A percentile compares a stretch with the other conserved stretches of the same genome.
These are phyloP conservation scores for Floccularia luteovirens DNA, from an alignment of 768 basidiomycete genomes.

Conservation along the genomic window DNA sequence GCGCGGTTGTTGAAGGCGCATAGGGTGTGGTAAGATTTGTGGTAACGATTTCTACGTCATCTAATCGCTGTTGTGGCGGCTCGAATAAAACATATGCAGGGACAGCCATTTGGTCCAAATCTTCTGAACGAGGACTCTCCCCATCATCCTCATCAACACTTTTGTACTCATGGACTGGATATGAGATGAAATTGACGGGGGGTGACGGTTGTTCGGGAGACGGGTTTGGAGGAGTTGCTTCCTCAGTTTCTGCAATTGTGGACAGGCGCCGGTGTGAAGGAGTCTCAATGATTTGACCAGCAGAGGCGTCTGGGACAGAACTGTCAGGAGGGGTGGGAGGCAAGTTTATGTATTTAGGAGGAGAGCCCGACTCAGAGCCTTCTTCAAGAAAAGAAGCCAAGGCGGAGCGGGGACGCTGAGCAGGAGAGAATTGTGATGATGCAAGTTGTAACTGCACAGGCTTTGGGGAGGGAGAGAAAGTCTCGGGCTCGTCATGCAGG, in stretches of 20 bases:
- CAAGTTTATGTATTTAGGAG: constrained; percentile 16
- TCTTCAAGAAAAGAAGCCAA: constrained; percentile 20
- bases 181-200: too few species aligned
- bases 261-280: constrained; percentile 10
- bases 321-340: constrained; percentile 31
- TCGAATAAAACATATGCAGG: too few species aligned
- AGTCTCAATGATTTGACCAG: constrained; percentile 11
- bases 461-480: constrained; percentile 19
- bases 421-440: constrained; percentile 12
- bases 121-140: too few species aligned
- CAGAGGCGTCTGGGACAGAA: constrained; percentile 18
- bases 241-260: constrained; percentile 14
- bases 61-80: too few species aligned
- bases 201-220: too few species aligned
- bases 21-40: constrained; percentile 3
- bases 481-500: constrained; percentile 21
- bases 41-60: too few species aligned
- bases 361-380: constrained; percentile 16
- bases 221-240: too few species aligned
- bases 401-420: constrained; percentile 21
- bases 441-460: constrained; percentile 18
- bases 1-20: constrained; percentile 3
- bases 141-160: too few species aligned
- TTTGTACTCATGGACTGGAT: too few species aligned
- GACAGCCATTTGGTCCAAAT: too few species aligned